Evolutionary conservation across 129 eudicot genomes (phyloP).

Genomic region (Ambrosia artemisiifolia): DNA sequence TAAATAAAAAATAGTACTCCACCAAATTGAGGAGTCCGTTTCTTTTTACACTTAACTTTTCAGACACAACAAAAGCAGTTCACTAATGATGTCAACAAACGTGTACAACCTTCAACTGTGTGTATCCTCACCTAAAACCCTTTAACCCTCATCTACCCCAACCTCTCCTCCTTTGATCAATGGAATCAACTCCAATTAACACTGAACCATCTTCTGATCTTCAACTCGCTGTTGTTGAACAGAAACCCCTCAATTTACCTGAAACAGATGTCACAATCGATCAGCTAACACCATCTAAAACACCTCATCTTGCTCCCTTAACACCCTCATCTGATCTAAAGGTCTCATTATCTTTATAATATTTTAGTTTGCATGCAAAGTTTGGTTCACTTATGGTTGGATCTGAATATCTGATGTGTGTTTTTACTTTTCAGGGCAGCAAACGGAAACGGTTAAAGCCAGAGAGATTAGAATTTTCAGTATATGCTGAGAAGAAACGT

Average conservation of each 20-base stretch:
- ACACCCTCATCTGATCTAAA: slow-evolving; percentile 22
- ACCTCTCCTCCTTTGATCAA: not conserved
- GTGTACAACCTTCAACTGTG: no score
- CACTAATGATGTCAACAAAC: no score
- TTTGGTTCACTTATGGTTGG: slow-evolving; percentile 21
- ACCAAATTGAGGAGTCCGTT: no score
- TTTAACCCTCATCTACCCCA: not conserved
- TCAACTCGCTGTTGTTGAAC: not conserved
- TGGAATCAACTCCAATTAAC: slow-evolving; percentile 6
- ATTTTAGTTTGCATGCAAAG: not conserved
- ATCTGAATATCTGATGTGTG: slow-evolving; percentile 52
- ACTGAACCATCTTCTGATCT: not conserved
- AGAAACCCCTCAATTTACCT: slow-evolving; percentile 4
- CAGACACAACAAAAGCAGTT: no score
- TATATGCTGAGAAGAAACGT: slow-evolving; percentile 23
- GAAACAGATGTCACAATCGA: slow-evolving; percentile 8
- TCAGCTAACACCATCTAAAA: not conserved
- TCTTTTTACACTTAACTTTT: no score
- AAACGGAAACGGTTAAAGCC: slow-evolving; percentile 35
- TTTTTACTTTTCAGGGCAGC: slow-evolving; percentile 32
- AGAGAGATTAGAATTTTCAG: not conserved
- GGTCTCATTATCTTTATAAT: slow-evolving; percentile 12
- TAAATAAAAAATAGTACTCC: no score
- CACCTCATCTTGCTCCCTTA: not conserved
- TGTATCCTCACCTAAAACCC: no score